Evolutionary conservation across 2,329 filamentous ascomycete genomes (phyloP).

Genomic region (Nemania bipapillata): DNA sequence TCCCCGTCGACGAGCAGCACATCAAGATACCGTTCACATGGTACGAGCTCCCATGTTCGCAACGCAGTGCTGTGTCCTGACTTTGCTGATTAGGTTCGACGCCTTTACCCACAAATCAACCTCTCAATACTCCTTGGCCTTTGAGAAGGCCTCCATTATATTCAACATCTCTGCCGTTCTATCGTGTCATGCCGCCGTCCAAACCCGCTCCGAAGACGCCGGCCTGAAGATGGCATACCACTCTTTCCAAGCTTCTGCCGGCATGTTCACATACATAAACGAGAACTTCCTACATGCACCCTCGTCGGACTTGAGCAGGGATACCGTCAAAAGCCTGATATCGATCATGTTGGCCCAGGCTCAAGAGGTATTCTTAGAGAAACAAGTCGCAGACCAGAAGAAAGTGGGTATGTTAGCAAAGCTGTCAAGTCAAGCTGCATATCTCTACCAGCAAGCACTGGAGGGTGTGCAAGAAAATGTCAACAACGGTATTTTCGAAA

Average conservation of each 20-base stretch:
- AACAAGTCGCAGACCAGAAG: slow-evolving; percentile 91
- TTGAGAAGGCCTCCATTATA: slow-evolving; percentile 98
- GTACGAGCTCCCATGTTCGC: slow-evolving; percentile 61
- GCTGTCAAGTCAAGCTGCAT: slow-evolving; percentile 87
- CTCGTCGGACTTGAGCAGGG: slow-evolving; percentile 92
- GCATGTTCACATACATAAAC: slow-evolving; percentile 99
- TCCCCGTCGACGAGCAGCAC: slow-evolving; percentile 97
- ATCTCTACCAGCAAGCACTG: slow-evolving; percentile 84
- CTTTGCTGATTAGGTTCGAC: slow-evolving; percentile 77
- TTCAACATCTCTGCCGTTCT: slow-evolving; percentile 99
- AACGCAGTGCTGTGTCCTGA: slow-evolving; percentile 35
- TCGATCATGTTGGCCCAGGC: slow-evolving; percentile 92
- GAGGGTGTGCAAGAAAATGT: slow-evolving; percentile 95
- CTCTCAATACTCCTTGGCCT: slow-evolving; percentile 93
- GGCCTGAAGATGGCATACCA: slow-evolving; percentile 97
- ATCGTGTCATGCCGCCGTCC: slow-evolving; percentile 92
- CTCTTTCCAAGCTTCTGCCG: slow-evolving; percentile 95
- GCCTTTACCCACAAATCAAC: slow-evolving; percentile 99
- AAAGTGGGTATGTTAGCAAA: slow-evolving; percentile 93
- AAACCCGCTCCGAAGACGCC: slow-evolving; percentile 89
- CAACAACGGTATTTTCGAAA: slow-evolving; percentile 89
- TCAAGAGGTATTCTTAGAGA: slow-evolving; percentile 97
- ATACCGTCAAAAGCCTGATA: slow-evolving; percentile 95
- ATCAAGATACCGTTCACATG: slow-evolving; percentile 99
- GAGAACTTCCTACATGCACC: slow-evolving; percentile 98